These are phyloP conservation scores for Apiospora koreana DNA, from an alignment of 2,329 filamentous ascomycete species.

Conservation along the genomic window DNA sequence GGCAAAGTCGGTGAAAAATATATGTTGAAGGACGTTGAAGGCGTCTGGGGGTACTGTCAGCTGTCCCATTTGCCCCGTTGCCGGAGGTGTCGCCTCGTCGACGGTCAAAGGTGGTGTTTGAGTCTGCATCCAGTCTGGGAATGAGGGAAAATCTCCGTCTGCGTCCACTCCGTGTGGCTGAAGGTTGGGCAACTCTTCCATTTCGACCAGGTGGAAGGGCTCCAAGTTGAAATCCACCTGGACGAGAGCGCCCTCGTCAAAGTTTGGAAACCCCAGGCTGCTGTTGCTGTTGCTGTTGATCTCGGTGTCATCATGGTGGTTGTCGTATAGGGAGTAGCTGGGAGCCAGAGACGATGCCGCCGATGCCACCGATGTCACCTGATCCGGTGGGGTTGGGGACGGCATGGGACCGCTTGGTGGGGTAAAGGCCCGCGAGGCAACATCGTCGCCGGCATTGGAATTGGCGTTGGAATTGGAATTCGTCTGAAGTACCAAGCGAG, in stretches of 20 bases:
- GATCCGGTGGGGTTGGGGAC: neutral
- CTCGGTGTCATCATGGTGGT: neutral
- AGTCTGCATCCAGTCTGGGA: neutral
- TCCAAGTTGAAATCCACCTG: neutral
- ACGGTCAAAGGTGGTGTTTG: neutral
- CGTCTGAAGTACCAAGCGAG: neutral
- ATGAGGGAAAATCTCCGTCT: neutral
- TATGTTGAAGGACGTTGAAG: neutral
- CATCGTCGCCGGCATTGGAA: neutral
- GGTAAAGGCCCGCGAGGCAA: neutral
- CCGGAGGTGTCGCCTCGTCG: neutral
- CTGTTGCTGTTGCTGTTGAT: neutral
- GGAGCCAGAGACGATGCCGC: neutral
- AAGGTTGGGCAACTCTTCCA: neutral
- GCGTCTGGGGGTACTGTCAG: neutral
- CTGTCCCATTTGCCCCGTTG: neutral
- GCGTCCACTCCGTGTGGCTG: neutral
- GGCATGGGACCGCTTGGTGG: constrained; percentile 21
- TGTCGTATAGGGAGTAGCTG: neutral
- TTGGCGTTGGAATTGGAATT: neutral
- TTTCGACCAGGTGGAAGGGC: neutral
- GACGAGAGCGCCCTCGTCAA: neutral
- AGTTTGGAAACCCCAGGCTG: neutral
- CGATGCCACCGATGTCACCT: no score
- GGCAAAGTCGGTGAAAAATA: neutral